A percentile compares a stretch with the other conserved stretches of the same genome.
These are phyloP conservation scores for Fusarium graminum DNA, from an alignment of 2,329 filamentous ascomycete genomes.

Conservation along the genomic window DNA sequence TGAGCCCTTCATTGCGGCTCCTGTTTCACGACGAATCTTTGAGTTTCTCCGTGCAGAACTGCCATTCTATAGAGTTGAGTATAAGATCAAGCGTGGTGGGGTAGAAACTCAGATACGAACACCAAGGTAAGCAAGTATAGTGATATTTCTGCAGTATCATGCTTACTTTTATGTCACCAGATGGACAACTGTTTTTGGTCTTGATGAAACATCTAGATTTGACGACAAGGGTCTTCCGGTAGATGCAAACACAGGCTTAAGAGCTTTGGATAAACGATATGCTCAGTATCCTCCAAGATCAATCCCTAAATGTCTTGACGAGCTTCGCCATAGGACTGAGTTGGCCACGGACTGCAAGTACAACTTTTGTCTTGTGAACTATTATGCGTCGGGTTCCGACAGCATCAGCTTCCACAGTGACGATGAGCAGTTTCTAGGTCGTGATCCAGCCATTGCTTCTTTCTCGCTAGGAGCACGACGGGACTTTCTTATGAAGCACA, in stretches of 20 bases:
- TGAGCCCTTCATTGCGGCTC: constrained; percentile 75
- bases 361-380: constrained; percentile 87
- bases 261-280: constrained; percentile 66
- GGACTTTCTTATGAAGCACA: constrained; percentile 86
- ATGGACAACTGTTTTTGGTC: constrained; percentile 68
- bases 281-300: constrained; percentile 72
- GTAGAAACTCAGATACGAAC: constrained; percentile 71
- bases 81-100: constrained; percentile 76
- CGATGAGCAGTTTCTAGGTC: constrained; percentile 81
- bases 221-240: constrained; percentile 57
- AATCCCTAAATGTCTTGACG: constrained; percentile 76
- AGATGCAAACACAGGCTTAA: constrained; percentile 58
- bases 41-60: constrained; percentile 77
- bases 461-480: constrained; percentile 78
- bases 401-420: constrained; percentile 86
- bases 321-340: constrained; percentile 73
- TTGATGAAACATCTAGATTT: constrained; percentile 75
- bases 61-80: constrained; percentile 81
- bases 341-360: constrained; percentile 74
- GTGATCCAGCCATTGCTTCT: constrained; percentile 78
- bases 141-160: neutral
- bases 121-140: constrained; percentile 56
- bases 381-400: constrained; percentile 82
- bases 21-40: constrained; percentile 72
- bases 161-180: constrained; percentile 36